Evolutionary conservation across 257 asterid genomes (phyloP), one percentile per base, ranked within the genome.

Genomic region (Primulina huaijiensis): DNA sequence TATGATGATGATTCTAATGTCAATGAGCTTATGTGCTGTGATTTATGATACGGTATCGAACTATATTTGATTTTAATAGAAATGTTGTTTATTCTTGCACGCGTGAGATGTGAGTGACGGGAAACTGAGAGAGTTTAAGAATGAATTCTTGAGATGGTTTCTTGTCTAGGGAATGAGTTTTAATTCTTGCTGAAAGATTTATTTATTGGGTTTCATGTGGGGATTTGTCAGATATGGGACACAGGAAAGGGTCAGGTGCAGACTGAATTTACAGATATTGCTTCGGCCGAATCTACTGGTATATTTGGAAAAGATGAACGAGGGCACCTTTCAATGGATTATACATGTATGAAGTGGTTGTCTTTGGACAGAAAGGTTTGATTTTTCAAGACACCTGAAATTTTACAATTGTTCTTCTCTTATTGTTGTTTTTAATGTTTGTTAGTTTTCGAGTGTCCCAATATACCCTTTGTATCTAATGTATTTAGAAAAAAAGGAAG

Each of bases 291-390:
- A 62, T 61, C 82, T 7, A 40, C 65, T 0, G 74, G 77, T 60
- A 72, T 85, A 60, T 79, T 93, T 21, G 79, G 77, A 40, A 87
- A 85, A 35, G 73, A 76, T 70, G 91, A 85, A 73, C 80, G 72
- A 3, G 97, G 96, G 64, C 96, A 86, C 73, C 96, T 93, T 68
- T 90, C 99, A 30, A 80, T 93, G 83, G 99, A 91, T 72, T 93
- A 93, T 72, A 90, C 92, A 38, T 89, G 99, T 79, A 89, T 93
- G 99, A 84, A 84, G 78, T 90, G 99, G 97, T 62, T 93, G 76
- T 83, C 92, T 61, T 75, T 81, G 58, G 95, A 82, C 46, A 89
- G 77, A 80, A 93, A 83, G 92, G 99, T 90, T 69, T 69, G 40
- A 62, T n/a, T 34, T 62, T 71, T 62, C 50, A 11, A 1, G 52